Percentiles rank a stretch among this genome's conserved stretches.
Evolutionary conservation across 805 yeast species (phyloP).

Genomic region (Debaryomyces hansenii): DNA sequence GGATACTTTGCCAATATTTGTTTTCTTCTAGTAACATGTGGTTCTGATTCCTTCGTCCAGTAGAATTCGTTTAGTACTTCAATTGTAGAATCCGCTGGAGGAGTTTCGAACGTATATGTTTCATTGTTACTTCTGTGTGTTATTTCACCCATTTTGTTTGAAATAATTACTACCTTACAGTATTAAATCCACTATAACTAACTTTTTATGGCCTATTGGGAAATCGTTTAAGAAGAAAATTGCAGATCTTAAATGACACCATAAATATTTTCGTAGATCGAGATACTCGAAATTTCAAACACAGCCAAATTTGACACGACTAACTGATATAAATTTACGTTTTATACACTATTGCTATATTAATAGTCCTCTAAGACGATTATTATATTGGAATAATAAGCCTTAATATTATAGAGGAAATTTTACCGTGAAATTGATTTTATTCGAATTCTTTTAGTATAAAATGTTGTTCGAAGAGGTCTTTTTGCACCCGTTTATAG

Average conservation of each 20-base stretch:
- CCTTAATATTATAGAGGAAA: too few species aligned
- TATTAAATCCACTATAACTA: background rate
- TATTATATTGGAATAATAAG: too few species aligned
- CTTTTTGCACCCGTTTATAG: too few species aligned
- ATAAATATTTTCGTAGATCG: background rate
- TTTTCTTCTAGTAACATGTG: slow-evolving; percentile 75
- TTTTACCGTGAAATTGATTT: too few species aligned
- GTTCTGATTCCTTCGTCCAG: slow-evolving; percentile 83
- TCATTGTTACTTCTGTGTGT: slow-evolving; percentile 25
- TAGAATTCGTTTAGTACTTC: slow-evolving; percentile 62
- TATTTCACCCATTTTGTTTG: slow-evolving; percentile 10
- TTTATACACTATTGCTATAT: too few species aligned
- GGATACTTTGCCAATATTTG: slow-evolving; percentile 75
- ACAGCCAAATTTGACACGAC: background rate
- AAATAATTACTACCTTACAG: background rate
- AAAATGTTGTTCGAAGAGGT: too few species aligned
- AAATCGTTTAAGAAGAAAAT: background rate
- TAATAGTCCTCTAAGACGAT: too few species aligned
- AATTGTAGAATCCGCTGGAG: slow-evolving; percentile 41
- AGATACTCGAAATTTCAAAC: background rate
- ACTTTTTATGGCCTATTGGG: background rate
- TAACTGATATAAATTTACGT: background rate
- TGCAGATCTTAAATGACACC: background rate
- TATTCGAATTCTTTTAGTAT: too few species aligned
- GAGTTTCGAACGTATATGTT: slow-evolving; percentile 34